Conservation (phyloP, 208 protist species). For the Leishmania guyanensis region DNA sequence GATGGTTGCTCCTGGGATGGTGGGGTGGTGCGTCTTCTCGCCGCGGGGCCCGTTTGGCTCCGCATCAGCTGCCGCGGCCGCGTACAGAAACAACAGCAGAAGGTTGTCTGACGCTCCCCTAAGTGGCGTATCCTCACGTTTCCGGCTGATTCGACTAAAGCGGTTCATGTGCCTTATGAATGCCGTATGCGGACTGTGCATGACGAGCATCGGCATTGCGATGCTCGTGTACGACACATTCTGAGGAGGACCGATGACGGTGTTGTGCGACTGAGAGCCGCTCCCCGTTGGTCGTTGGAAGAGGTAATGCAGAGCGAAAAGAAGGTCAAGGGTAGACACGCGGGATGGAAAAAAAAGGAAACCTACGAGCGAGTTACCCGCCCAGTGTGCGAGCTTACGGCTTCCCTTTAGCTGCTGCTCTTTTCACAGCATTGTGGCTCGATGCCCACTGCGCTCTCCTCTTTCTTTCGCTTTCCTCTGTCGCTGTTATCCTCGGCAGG, state of each 20-base stretch:
- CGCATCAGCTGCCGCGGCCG: slow-evolving; percentile 11
- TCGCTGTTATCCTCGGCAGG: background rate
- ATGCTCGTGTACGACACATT: slow-evolving; percentile 33
- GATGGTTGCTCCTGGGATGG: slow-evolving; percentile 57
- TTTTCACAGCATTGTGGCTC: background rate
- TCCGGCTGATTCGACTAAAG: slow-evolving; percentile 36
- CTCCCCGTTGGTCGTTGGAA: background rate
- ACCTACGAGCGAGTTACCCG: background rate
- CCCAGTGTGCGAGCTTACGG: background rate
- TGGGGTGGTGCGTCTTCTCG: slow-evolving; percentile 61
- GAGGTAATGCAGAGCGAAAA: background rate
- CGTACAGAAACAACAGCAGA: background rate
- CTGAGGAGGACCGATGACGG: background rate
- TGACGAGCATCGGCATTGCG: slow-evolving; percentile 37
- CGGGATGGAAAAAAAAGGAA: background rate
- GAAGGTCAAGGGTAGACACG: background rate
- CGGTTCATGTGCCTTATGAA: slow-evolving; percentile 38
- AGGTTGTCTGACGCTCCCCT: background rate
- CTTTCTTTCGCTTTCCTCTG: background rate
- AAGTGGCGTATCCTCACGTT: slow-evolving; percentile 13
- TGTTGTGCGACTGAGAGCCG: background rate
- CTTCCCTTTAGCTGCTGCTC: background rate
- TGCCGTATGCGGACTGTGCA: slow-evolving; percentile 37
- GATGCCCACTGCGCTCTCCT: background rate
- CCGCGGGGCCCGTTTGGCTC: slow-evolving; percentile 24